Percentiles rank a stretch among this genome's conserved stretches.
These are phyloP conservation scores for Boletus pseudopeckii DNA, from an alignment of 768 basidiomycete species.

Conservation along the genomic window DNA sequence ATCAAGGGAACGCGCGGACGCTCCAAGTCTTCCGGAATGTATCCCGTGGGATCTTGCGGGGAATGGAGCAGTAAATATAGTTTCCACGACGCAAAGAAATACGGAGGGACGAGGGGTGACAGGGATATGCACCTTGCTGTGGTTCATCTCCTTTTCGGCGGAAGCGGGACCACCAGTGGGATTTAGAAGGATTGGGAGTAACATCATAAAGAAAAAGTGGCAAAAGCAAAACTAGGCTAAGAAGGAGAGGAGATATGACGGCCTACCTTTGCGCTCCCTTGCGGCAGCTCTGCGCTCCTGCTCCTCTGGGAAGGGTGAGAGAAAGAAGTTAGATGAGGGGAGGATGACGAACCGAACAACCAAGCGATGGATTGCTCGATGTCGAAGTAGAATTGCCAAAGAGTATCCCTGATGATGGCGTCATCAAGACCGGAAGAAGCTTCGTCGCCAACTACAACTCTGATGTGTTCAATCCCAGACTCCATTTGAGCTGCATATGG, in stretches of 20 bases:
- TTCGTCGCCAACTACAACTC: slow-evolving; percentile 63
- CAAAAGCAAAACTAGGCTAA: slow-evolving; percentile 36
- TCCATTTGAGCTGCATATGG: slow-evolving; percentile 57
- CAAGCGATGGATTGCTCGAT: slow-evolving; percentile 71
- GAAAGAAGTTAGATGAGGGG: background rate
- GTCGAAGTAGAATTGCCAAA: slow-evolving; percentile 91
- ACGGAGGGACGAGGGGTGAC: slow-evolving; percentile 27
- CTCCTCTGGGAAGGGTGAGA: slow-evolving; percentile 49
- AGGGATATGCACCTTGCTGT: slow-evolving; percentile 59
- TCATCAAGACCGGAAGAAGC: slow-evolving; percentile 68
- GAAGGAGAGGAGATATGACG: slow-evolving; percentile 21
- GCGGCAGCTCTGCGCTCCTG: slow-evolving; percentile 59
- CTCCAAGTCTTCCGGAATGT: slow-evolving; percentile 27
- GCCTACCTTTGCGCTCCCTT: slow-evolving; percentile 85
- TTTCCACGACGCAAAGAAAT: slow-evolving; percentile 10
- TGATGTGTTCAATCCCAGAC: slow-evolving; percentile 65
- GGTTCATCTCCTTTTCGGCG: slow-evolving; percentile 35
- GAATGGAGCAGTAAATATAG: slow-evolving; percentile 17
- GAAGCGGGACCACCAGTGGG: slow-evolving; percentile 35
- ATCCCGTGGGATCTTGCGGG: slow-evolving; percentile 17
- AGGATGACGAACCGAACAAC: slow-evolving; percentile 58
- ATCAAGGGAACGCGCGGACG: slow-evolving; percentile 58
- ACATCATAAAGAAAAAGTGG: slow-evolving; percentile 31
- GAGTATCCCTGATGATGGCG: slow-evolving; percentile 64
- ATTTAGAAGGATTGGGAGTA: slow-evolving; percentile 28